These are phyloP conservation scores for Durio zibethinus DNA, from an alignment of 345 rosid genomes.

Conservation along the genomic window DNA sequence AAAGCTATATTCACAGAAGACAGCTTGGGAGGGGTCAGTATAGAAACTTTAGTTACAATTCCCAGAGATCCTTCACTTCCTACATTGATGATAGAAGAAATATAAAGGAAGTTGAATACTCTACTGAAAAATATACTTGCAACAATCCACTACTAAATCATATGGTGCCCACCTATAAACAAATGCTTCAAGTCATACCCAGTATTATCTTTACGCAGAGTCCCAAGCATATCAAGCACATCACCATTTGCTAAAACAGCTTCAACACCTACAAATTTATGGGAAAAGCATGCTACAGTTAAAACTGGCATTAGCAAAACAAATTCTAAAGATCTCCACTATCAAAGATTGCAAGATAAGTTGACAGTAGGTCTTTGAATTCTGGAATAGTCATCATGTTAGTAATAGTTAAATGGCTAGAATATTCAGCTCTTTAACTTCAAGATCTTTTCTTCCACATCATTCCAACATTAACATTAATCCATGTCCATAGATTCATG, in stretches of 20 bases:
- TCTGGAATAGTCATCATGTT: neutral
- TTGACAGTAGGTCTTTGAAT: neutral
- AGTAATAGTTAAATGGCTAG: neutral
- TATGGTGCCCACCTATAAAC: slow-evolving; percentile 62
- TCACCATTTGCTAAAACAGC: slow-evolving; percentile 85
- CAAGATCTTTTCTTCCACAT: neutral
- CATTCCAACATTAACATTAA: neutral
- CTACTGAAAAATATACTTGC: slow-evolving; percentile 1
- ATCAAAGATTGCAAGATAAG: neutral
- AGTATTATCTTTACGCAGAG: slow-evolving; percentile 92
- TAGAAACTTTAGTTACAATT: slow-evolving; percentile 88
- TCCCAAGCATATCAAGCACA: slow-evolving; percentile 93
- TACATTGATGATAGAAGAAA: slow-evolving; percentile 24
- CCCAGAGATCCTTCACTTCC: slow-evolving; percentile 99
- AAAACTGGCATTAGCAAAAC: neutral
- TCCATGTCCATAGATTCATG: neutral
- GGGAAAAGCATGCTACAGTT: neutral
- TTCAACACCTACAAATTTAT: slow-evolving; percentile 62
- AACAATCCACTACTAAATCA: neutral
- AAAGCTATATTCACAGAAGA: slow-evolving; percentile 85
- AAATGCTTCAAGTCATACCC: slow-evolving; percentile 95
- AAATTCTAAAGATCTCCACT: neutral
- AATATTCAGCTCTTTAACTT: neutral
- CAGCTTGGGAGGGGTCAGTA: slow-evolving; percentile 77
- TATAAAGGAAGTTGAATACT: slow-evolving; percentile 5